Percentiles rank a stretch among this genome's conserved stretches.
phyloP scores from a whole-genome alignment of 768 basidiomycete genomes.

The Suillus lakei region DNA sequence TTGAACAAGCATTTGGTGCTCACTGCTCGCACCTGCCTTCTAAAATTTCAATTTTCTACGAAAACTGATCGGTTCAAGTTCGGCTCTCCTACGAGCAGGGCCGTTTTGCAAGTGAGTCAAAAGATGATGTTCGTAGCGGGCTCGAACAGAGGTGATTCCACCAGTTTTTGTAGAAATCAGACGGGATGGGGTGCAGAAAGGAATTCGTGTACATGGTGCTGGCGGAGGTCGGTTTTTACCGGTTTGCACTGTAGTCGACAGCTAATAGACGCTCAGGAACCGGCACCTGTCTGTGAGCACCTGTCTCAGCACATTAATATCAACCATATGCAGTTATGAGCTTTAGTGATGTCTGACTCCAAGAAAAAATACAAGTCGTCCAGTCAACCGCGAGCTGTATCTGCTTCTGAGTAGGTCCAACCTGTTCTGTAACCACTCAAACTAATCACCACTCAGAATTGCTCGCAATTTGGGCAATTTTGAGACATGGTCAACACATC shows the following conservation, averaged over 20 bases:
- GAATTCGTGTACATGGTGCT: no score
- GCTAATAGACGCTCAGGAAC: no score
- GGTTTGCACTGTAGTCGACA: no score
- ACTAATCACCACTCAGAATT: conserved; percentile 40
- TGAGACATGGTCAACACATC: conserved; percentile 55
- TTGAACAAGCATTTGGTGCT: no score
- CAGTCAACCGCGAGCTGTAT: conserved; percentile 40
- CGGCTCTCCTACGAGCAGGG: no score
- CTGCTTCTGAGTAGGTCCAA: conserved; percentile 50
- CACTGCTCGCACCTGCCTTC: no score
- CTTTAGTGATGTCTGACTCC: conserved; percentile 1
- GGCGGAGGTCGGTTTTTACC: no score
- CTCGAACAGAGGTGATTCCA: background rate
- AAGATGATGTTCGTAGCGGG: no score
- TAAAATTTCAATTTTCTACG: no score
- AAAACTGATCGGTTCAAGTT: background rate
- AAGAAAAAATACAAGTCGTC: conserved; percentile 19
- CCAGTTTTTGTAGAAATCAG: background rate
- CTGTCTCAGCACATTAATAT: background rate
- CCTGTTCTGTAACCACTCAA: background rate
- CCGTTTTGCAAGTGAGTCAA: no score
- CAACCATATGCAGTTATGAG: conserved; percentile 1
- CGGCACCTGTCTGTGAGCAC: no score
- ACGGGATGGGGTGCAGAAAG: no score
- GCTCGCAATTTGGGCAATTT: conserved; percentile 52